These are phyloP conservation scores for Solanum hybrid DNA, from an alignment of 305 asterid species.

Conservation along the genomic window DNA sequence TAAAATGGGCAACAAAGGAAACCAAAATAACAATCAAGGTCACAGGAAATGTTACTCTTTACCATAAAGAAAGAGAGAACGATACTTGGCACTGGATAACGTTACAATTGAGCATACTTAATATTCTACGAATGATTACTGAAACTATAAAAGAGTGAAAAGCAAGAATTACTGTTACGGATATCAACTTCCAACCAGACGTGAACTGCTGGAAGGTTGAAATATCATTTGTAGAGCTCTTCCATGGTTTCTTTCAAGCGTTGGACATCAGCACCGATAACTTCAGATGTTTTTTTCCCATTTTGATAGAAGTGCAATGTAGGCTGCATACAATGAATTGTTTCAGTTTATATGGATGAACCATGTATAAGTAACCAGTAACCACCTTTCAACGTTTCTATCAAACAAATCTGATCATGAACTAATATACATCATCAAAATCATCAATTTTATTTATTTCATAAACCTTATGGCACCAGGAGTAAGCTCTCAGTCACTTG, in stretches of 20 bases:
- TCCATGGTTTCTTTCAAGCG: conserved; percentile 74
- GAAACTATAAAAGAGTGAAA: not conserved
- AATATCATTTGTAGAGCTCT: conserved; percentile 45
- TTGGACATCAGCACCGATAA: conserved; percentile 72
- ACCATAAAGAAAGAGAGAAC: not conserved
- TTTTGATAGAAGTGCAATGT: conserved; percentile 77
- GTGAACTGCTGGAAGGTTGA: not conserved
- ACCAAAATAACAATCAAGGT: not conserved
- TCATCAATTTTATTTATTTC: not conserved
- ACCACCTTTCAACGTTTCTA: not conserved
- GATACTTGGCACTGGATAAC: not conserved
- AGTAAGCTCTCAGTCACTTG: not conserved
- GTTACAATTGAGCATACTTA: not conserved
- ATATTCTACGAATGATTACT: not conserved
- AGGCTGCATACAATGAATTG: conserved; percentile 49
- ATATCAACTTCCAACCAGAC: not conserved
- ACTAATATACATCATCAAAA: not conserved
- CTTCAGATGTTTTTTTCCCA: conserved; percentile 64
- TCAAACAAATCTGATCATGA: not conserved
- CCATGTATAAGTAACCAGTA: not conserved
- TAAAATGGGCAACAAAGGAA: not conserved
- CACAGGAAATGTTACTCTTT: not conserved
- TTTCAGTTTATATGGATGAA: not conserved
- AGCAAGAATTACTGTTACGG: not conserved
- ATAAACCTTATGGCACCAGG: not conserved